Percentiles rank a stretch among this genome's conserved stretches.
phyloP scores from a whole-genome alignment of 2,329 filamentous ascomycete genomes.

The Septoria linicola region DNA sequence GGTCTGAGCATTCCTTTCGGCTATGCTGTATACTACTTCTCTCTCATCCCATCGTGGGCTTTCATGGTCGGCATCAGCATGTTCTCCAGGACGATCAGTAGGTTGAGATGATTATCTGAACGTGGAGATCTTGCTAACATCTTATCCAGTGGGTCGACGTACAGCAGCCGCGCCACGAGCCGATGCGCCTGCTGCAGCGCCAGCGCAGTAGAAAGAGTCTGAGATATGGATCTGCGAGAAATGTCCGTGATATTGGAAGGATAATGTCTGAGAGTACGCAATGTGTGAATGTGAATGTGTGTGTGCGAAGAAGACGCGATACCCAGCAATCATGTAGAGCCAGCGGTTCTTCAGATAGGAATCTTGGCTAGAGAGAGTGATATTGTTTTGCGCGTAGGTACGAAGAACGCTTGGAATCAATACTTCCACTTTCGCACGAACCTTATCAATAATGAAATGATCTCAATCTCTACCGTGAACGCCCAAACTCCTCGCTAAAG shows the following conservation, averaged over 20 bases:
- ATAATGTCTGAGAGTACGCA: too few species aligned
- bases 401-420: too few species aligned
- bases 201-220: conserved; percentile 3
- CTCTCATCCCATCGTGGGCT: conserved; percentile 65
- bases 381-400: too few species aligned
- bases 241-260: too few species aligned
- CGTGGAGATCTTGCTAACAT: neutral
- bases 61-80: conserved; percentile 77
- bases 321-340: neutral
- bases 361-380: too few species aligned
- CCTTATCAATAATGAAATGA: too few species aligned
- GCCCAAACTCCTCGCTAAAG: conserved; percentile 17
- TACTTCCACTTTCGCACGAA: too few species aligned
- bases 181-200: conserved; percentile 6
- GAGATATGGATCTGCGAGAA: neutral
- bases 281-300: too few species aligned
- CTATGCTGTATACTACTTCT: conserved; percentile 64
- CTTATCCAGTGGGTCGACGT: conserved; percentile 11
- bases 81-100: conserved; percentile 65
- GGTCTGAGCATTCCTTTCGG: conserved; percentile 63
- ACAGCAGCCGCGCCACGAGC: conserved; percentile 6
- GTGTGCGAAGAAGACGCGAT: neutral
- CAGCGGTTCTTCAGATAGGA: neutral
- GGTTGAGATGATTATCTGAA: neutral
- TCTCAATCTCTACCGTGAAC: too few species aligned